These are phyloP conservation scores for Stephanocyclus meneghinianus DNA, from an alignment of 352 stramenopile genomes.

Conservation along the genomic window DNA sequence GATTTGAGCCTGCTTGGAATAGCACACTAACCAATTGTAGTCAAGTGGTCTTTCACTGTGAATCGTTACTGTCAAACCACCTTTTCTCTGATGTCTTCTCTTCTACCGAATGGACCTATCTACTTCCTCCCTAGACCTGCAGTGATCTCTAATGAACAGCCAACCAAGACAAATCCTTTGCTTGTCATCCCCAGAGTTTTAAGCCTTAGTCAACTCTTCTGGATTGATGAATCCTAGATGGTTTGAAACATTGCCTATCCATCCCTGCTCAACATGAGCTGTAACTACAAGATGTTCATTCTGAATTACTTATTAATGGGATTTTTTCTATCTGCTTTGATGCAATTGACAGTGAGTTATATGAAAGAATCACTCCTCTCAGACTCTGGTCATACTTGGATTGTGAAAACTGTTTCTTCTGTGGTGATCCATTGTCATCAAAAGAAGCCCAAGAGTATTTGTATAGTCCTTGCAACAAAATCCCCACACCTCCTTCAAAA, in stretches of 20 bases:
- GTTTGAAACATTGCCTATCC: neutral
- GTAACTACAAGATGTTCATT: slow-evolving; percentile 46
- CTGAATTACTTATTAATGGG: slow-evolving; percentile 44
- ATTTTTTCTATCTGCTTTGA: slow-evolving; percentile 15
- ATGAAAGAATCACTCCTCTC: slow-evolving; percentile 23
- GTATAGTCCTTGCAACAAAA: slow-evolving; percentile 35
- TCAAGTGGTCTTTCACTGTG: no score
- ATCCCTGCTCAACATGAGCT: slow-evolving; percentile 29
- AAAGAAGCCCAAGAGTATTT: slow-evolving; percentile 9
- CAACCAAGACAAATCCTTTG: slow-evolving; percentile 36
- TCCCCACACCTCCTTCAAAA: slow-evolving; percentile 17
- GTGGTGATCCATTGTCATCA: slow-evolving; percentile 4
- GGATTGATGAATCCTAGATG: slow-evolving; percentile 21
- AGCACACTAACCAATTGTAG: no score
- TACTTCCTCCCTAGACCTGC: neutral
- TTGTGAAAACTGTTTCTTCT: slow-evolving; percentile 29
- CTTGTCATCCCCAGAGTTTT: slow-evolving; percentile 14
- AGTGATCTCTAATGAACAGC: slow-evolving; percentile 41
- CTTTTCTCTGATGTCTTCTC: slow-evolving; percentile 34
- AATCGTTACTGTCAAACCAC: neutral
- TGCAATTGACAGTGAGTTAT: slow-evolving; percentile 44
- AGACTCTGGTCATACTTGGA: slow-evolving; percentile 49
- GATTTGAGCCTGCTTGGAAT: no score
- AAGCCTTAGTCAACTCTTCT: slow-evolving; percentile 23
- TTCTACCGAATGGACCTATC: slow-evolving; percentile 34